Evolutionary conservation across 495 filamentous ascomycete species (phyloP).

Genomic region (Neurospora sp.): DNA sequence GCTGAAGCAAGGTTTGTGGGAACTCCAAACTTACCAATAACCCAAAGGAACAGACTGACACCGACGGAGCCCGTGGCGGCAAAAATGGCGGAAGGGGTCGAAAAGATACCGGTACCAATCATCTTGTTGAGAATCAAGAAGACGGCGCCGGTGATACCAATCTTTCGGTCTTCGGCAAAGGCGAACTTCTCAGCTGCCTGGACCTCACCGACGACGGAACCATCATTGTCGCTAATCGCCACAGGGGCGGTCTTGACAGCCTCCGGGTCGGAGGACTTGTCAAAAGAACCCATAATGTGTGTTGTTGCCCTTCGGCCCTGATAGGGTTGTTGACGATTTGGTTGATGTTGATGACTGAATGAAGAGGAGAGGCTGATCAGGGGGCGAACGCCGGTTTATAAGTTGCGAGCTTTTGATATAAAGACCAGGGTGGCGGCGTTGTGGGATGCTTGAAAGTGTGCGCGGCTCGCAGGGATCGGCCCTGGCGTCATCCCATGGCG

Average conservation of each 20-base stretch:
- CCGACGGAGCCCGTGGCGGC: slow-evolving; percentile 38
- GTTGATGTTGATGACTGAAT: neutral
- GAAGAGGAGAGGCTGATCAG: neutral
- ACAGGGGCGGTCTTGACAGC: neutral
- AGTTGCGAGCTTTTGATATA: neutral
- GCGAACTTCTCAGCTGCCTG: slow-evolving; percentile 30
- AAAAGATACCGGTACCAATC: slow-evolving; percentile 48
- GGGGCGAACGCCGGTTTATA: slow-evolving; percentile 2
- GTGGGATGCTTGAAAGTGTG: neutral
- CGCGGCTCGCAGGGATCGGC: neutral
- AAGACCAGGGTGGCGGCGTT: neutral
- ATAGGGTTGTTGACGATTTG: neutral
- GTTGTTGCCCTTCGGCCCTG: neutral
- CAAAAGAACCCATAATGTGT: slow-evolving; percentile 9
- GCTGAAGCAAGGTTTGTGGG: neutral
- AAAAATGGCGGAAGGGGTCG: slow-evolving; percentile 40
- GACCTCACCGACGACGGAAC: slow-evolving; percentile 13
- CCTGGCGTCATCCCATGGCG: neutral
- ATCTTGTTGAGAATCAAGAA: slow-evolving; percentile 48
- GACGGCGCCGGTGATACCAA: slow-evolving; percentile 41
- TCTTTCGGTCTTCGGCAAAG: slow-evolving; percentile 38
- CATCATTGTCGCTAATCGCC: slow-evolving; percentile 4
- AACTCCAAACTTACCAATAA: slow-evolving; percentile 14
- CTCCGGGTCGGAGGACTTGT: slow-evolving; percentile 7
- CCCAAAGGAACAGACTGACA: slow-evolving; percentile 27